A percentile compares a stretch with the other conserved stretches of the same genome.
Conservation (phyloP, 2,329 filamentous ascomycete genomes). For the Dactylellina sp. region DNA sequence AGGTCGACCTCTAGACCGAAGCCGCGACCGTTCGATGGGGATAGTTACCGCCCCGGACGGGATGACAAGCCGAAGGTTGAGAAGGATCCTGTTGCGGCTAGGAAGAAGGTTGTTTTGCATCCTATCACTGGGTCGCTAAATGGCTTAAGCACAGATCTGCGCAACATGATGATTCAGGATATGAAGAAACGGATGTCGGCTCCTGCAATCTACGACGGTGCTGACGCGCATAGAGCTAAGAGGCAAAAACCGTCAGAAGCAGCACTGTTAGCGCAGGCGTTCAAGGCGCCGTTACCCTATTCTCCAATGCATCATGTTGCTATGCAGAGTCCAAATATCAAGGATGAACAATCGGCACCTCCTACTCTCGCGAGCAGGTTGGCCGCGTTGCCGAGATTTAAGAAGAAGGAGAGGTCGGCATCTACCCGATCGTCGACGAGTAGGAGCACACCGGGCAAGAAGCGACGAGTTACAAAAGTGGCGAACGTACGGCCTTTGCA, state of each 20-base stretch:
- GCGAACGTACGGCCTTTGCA: constrained; percentile 80
- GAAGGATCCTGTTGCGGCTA: constrained; percentile 67
- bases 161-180: constrained; percentile 86
- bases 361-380: constrained; percentile 68
- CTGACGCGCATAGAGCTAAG: constrained; percentile 85
- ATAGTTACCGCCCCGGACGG: constrained; percentile 74
- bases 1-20: constrained; percentile 63
- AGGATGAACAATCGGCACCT: constrained; percentile 71
- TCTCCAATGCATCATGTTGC: constrained; percentile 71
- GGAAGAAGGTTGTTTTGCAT: constrained; percentile 90
- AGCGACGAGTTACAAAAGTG: constrained; percentile 71
- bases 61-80: constrained; percentile 83
- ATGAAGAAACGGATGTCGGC: constrained; percentile 88
- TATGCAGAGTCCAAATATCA: constrained; percentile 72
- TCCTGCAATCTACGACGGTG: constrained; percentile 80
- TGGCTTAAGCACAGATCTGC: constrained; percentile 81
- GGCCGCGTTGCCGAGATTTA: constrained; percentile 78
- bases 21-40: constrained; percentile 68
- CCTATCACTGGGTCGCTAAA: constrained; percentile 87
- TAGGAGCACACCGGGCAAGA: constrained; percentile 24
- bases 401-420: constrained; percentile 72
- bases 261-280: constrained; percentile 67
- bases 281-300: constrained; percentile 69
- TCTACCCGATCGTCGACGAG: constrained; percentile 73
- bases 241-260: constrained; percentile 81